Evolutionary conservation across 2,329 filamentous ascomycete species (phyloP).

Genomic region (Pyrenophora graminea): DNA sequence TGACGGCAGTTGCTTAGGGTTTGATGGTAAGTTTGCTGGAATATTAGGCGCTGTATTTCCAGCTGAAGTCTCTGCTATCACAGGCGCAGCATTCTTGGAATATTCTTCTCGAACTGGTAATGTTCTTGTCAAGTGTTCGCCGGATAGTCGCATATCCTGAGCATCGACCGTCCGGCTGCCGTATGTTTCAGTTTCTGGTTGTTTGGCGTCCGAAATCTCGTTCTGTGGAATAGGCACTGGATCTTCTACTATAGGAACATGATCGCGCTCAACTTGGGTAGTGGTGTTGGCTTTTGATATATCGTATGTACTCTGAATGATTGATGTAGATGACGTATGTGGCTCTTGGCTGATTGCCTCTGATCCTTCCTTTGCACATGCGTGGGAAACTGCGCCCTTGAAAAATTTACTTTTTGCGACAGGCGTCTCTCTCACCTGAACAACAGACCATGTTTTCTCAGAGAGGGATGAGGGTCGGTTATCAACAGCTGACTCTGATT

Average conservation of each 20-base stretch:
- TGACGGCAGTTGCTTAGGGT: not conserved
- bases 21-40: not conserved
- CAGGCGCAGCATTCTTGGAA: no score
- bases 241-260: not conserved
- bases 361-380: conserved; percentile 11
- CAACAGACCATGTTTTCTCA: conserved; percentile 9
- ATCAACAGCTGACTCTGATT: not conserved
- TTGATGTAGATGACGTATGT: conserved; percentile 29
- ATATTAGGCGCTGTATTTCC: not conserved
- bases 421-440: conserved; percentile 41
- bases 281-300: conserved; percentile 12
- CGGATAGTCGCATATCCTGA: no score
- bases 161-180: no score
- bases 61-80: not conserved
- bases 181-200: not conserved
- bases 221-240: no score
- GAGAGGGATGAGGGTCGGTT: not conserved
- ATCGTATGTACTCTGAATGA: conserved; percentile 34
- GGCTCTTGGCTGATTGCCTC: conserved; percentile 21
- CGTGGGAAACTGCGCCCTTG: not conserved
- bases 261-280: not conserved
- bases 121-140: no score
- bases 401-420: conserved; percentile 23
- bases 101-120: no score
- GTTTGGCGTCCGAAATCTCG: not conserved